Base-by-base conservation (phyloP, 2,329 filamentous ascomycete species). In the Claviceps paspali region DNA sequence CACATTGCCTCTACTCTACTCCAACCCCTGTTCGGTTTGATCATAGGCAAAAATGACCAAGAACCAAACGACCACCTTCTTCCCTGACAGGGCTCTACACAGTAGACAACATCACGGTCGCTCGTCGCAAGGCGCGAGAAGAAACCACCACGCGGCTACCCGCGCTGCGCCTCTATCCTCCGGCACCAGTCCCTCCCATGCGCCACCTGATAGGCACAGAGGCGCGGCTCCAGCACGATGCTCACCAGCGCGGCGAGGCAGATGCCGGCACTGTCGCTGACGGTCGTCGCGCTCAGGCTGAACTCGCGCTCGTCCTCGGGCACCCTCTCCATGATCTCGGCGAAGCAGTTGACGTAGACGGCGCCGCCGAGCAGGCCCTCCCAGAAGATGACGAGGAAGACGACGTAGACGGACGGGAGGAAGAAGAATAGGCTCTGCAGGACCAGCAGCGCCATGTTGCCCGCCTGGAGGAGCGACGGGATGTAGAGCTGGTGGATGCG, bases 341-440 rank as follows among this genome's bases (percentile, higher is more conserved):
- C 85, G 57, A 96, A 98, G 0, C 87, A 94, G 50, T 88, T 93
- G 41, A 96, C 87, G 50, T 98, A 98, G 0, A 96, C 91, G 3
- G 85, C 67, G 0, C 91, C 91, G 1, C 91, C 91, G 0, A 98
- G 64, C 10, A 96, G 57, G 0, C 91, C 91, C 55, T 96, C 91
- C 88, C 88, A 96, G 52, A 96, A 91, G 15, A 95, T 68, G 42
- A 96, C 64, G 17, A 73, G 41, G 50, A 94, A 95, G 1, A 96
- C 65, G n/a, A 94, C 49, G 53, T 85, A 95, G 18, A 95, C 82
- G 19, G 65, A 82, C 0, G 88, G 87, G 12, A 96, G 72, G 52
- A 91, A 92, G 52, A 80, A 69, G 52, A 79, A 76, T 44, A 95
- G 53, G 0, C 85, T 79, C 46, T 98, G 88, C 0, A 79, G 54